phyloP scores from a whole-genome alignment of 257 asterid species.

The Solanum clarkiae region DNA sequence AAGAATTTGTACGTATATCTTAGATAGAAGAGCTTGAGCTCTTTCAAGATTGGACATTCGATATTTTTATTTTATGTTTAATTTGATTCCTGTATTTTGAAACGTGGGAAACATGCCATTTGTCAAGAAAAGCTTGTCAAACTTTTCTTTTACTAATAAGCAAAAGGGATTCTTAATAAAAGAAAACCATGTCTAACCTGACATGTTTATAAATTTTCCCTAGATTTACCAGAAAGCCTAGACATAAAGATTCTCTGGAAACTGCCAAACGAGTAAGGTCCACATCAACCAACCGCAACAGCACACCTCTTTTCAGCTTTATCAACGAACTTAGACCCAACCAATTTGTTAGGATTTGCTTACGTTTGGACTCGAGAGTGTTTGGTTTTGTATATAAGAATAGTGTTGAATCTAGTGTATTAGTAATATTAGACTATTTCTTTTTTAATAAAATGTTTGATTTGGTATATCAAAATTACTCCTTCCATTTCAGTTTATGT shows the following conservation, averaged over 20 bases:
- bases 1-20: neutral
- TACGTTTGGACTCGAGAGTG: neutral
- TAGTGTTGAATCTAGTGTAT: no score
- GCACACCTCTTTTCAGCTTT: neutral
- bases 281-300: neutral
- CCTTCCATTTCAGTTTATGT: accelerated
- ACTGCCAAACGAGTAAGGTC: no score
- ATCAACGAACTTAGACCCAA: neutral
- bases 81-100: neutral
- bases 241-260: neutral
- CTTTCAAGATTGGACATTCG: neutral
- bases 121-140: no score
- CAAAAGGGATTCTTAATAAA: no score
- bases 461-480: no score
- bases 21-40: neutral
- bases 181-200: neutral
- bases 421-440: no score
- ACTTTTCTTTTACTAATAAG: no score
- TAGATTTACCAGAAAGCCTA: neutral
- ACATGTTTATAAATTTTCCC: neutral
- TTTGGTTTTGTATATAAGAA: no score
- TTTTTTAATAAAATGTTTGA: no score
- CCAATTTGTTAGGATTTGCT: neutral
- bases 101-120: no score
- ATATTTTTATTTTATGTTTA: neutral